Evolutionary conservation across 139 green algal genomes (phyloP), one percentile per base, ranked within the genome.

Genomic region (Chlorella sp.): DNA sequence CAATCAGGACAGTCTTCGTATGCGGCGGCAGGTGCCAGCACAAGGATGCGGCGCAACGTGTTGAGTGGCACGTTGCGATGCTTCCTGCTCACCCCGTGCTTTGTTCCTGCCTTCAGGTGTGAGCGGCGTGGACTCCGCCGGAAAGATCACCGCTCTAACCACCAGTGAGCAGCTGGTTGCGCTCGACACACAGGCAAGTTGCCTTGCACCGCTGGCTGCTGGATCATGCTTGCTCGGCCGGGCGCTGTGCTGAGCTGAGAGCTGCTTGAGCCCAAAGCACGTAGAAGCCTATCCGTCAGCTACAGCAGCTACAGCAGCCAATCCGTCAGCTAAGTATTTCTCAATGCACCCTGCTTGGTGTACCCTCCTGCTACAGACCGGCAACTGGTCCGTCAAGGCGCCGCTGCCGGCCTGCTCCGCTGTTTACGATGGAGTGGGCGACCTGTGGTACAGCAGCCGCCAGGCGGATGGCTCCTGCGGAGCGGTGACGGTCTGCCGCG

Each of bases 361-460:
- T 69, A 30, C 62, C 28, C 62, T 69, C 28, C 62, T 36, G 60
- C 60, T 38, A 13, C 65, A 76, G 70, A 54, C 41, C 16, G 70
- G 70, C 41, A 40, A 9, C 22, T 76, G 70, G 70, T 26, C 51
- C 26, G 51, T 44, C 22, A 76, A 76, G 70, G 70, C 70, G 28
- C 22, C 40, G 41, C 70, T 76, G 70, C 70, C 70, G 4, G 70
- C 70, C 41, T 76, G 70, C 70, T 38, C 26, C 38, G 73, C 73
- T 43, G 73, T 80, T 32, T 80, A 80, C 20, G 73, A 80, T 43
- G 46, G 30, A 30, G 11, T 36, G 4, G 73, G 73, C 14, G 44
- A 80, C 16, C 46, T 80, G 1, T 80, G 73, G 73, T 80, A 80
- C 73, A 76, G 73, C 46, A 32, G 73, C 8, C 73, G 73, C 32